Evolutionary conservation across 495 filamentous ascomycete species (phyloP).

Genomic region (Penicillium cinerascens): DNA sequence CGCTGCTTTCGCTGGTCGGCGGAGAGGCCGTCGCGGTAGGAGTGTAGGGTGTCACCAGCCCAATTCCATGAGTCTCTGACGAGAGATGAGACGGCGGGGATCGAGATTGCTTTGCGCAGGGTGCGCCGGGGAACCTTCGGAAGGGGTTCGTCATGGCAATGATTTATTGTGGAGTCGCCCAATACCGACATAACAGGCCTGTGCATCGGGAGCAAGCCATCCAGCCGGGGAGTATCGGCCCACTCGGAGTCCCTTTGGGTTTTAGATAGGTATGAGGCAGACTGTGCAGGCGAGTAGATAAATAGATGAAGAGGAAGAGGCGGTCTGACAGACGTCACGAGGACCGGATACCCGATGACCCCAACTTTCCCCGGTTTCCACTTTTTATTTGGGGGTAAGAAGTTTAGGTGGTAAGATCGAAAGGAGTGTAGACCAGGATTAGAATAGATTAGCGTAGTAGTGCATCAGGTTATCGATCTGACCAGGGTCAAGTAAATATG

Average conservation of each 20-base stretch:
- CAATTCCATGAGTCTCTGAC: slow-evolving; percentile 36
- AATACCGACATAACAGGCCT: slow-evolving; percentile 33
- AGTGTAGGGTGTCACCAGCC: slow-evolving; percentile 47
- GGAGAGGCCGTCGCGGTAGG: slow-evolving; percentile 54
- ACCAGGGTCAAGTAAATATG: neutral
- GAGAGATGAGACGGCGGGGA: slow-evolving; percentile 36
- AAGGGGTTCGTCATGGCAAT: slow-evolving; percentile 24
- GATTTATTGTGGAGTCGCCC: slow-evolving; percentile 32
- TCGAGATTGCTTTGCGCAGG: slow-evolving; percentile 27
- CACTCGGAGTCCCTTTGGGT: slow-evolving; percentile 1
- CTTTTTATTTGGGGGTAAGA: slow-evolving; percentile 2
- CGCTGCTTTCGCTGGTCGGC: slow-evolving; percentile 50
- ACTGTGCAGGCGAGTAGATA: slow-evolving; percentile 3
- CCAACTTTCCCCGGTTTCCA: slow-evolving; percentile 7
- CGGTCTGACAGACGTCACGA: slow-evolving; percentile 28
- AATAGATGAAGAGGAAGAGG: slow-evolving; percentile 2
- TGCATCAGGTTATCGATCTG: neutral
- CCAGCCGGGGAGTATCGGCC: slow-evolving; percentile 14
- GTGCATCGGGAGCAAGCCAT: slow-evolving; percentile 30
- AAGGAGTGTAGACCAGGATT: neutral
- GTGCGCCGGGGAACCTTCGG: slow-evolving; percentile 5
- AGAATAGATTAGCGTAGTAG: neutral
- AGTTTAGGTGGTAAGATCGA: neutral
- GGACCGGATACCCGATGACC: slow-evolving; percentile 15
- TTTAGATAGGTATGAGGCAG: neutral